These are phyloP conservation scores for Didymella glomerata DNA, from an alignment of 2,329 filamentous ascomycete genomes.

Conservation along the genomic window DNA sequence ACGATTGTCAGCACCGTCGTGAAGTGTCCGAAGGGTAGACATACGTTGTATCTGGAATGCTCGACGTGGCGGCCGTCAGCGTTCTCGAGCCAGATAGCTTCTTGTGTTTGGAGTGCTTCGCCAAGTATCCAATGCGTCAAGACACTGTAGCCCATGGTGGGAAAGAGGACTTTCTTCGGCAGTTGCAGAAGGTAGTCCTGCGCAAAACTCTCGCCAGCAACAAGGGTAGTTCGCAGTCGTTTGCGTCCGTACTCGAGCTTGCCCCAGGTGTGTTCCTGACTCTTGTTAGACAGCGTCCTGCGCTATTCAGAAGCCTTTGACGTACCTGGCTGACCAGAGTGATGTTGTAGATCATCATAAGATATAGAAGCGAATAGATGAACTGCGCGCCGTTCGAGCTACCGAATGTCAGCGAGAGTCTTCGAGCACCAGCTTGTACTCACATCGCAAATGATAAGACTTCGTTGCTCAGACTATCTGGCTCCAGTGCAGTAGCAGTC, in stretches of 20 bases:
- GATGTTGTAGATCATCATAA: conserved; percentile 46
- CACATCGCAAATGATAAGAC: conserved; percentile 38
- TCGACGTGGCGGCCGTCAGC: conserved; percentile 11
- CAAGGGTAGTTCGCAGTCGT: conserved; percentile 40
- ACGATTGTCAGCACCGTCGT: conserved; percentile 26
- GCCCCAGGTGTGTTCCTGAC: conserved; percentile 43
- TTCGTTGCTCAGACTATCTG: conserved; percentile 33
- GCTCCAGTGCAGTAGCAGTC: conserved; percentile 24
- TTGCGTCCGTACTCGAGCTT: conserved; percentile 35
- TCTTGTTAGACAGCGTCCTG: neutral
- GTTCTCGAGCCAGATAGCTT: conserved; percentile 37
- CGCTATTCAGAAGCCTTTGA: neutral
- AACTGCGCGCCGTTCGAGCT: conserved; percentile 44
- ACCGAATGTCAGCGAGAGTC: conserved; percentile 5
- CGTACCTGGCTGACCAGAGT: conserved; percentile 34
- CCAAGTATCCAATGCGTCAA: conserved; percentile 47
- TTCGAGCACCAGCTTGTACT: conserved; percentile 1
- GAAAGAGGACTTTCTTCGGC: conserved; percentile 42
- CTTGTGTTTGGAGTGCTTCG: conserved; percentile 41
- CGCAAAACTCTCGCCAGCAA: conserved; percentile 37
- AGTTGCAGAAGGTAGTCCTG: conserved; percentile 44
- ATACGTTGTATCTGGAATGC: conserved; percentile 6
- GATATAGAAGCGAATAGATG: conserved; percentile 43
- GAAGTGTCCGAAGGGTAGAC: neutral
- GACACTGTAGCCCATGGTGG: conserved; percentile 41